phyloP scores from a whole-genome alignment of 768 basidiomycete species.

The Dentipellis sp. region DNA sequence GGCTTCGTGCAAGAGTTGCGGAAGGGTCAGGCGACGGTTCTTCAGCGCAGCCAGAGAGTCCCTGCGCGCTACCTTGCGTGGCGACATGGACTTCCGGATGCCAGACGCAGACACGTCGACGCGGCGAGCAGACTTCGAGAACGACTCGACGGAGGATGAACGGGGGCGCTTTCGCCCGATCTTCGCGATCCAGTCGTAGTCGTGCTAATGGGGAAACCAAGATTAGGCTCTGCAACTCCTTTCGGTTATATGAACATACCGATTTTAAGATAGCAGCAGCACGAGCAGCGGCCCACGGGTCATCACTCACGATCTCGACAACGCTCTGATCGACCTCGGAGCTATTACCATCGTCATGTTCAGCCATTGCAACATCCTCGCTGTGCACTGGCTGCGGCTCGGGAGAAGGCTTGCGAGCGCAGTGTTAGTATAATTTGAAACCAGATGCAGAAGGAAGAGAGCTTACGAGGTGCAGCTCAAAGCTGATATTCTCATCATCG shows the following conservation, averaged over 20 bases:
- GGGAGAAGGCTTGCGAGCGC: neutral
- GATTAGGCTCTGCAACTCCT: neutral
- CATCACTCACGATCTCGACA: constrained; percentile 76
- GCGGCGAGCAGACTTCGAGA: constrained; percentile 17
- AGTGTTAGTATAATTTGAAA: too few species aligned
- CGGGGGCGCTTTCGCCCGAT: constrained; percentile 21
- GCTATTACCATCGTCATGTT: constrained; percentile 30
- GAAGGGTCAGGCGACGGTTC: constrained; percentile 43
- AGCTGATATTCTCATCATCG: constrained; percentile 9
- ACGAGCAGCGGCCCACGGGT: constrained; percentile 79
- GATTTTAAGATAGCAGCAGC: constrained; percentile 91
- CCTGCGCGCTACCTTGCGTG: neutral
- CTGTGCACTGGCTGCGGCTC: neutral
- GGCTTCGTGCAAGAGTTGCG: constrained; percentile 48
- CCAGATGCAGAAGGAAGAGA: too few species aligned
- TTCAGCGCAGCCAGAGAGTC: constrained; percentile 32
- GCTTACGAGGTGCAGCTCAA: too few species aligned
- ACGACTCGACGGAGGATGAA: constrained; percentile 24
- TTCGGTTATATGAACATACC: constrained; percentile 32
- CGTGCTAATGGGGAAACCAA: constrained; percentile 41
- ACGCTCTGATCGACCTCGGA: constrained; percentile 42
- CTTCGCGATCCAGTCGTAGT: constrained; percentile 76
- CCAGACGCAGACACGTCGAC: constrained; percentile 9
- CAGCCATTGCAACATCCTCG: constrained; percentile 21
- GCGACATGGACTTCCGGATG: constrained; percentile 8